Percentiles rank a stretch among this genome's conserved stretches.
Evolutionary conservation across 2,329 filamentous ascomycete genomes (phyloP).

Genomic region (Aspergillus melleus): DNA sequence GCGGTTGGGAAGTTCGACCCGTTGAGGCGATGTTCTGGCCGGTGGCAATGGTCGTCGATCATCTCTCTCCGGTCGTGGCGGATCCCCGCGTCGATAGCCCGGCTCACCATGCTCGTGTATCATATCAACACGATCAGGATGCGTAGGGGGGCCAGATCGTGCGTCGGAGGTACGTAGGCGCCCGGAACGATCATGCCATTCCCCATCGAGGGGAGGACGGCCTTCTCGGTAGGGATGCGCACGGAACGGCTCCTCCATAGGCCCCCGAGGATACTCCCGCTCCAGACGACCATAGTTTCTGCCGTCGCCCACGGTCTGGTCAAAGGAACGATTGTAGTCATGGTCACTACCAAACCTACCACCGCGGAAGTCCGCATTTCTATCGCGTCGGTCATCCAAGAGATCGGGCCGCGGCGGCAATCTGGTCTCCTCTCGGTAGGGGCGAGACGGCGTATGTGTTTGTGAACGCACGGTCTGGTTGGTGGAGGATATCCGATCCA

Average conservation of each 20-base stretch:
- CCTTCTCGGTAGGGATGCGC: conserved; percentile 37
- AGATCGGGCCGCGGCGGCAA: conserved; percentile 41
- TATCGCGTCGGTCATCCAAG: conserved; percentile 41
- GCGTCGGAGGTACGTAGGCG: conserved; percentile 33
- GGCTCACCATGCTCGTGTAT: conserved; percentile 35
- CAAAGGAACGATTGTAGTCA: conserved; percentile 38
- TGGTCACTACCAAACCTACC: conserved; percentile 38
- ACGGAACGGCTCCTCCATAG: conserved; percentile 41
- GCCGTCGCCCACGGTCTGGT: conserved; percentile 33
- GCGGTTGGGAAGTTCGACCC: conserved; percentile 33
- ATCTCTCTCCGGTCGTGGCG: conserved; percentile 30
- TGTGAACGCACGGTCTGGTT: conserved; percentile 32
- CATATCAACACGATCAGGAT: conserved; percentile 36
- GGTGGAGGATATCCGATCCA: conserved; percentile 31
- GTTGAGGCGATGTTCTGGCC: conserved; percentile 28
- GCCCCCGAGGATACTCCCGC: conserved; percentile 36
- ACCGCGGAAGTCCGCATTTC: conserved; percentile 39
- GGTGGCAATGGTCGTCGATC: conserved; percentile 31
- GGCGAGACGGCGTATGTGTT: conserved; percentile 39
- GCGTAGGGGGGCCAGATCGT: conserved; percentile 27
- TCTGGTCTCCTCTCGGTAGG: conserved; percentile 38
- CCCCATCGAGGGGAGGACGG: conserved; percentile 35
- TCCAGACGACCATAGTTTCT: conserved; percentile 41
- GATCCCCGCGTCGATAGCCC: conserved; percentile 32
- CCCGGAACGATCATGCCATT: conserved; percentile 39